Conservation (phyloP, 2,329 filamentous ascomycete genomes). For the Chlorencoelia australis region DNA sequence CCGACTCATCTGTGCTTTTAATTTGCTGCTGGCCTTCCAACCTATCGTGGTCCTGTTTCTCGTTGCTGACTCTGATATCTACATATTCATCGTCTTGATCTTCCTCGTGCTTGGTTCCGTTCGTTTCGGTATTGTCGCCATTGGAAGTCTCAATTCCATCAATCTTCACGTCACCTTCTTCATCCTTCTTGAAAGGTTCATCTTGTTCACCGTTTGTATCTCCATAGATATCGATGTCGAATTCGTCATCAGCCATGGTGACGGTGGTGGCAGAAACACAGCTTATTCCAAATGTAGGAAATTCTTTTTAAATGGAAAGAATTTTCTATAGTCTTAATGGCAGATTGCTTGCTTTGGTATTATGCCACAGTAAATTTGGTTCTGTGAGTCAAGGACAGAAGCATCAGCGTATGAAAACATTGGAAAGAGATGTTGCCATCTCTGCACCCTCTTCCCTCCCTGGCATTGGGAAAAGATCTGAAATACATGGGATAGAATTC, state of each 20-base stretch:
- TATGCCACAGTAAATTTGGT: slow-evolving; percentile 19
- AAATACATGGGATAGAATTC: slow-evolving; percentile 28
- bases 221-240: slow-evolving; percentile 64
- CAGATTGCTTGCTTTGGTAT: slow-evolving; percentile 15
- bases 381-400: slow-evolving; percentile 22
- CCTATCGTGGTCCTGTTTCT: slow-evolving; percentile 21
- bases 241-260: slow-evolving; percentile 58
- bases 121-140: slow-evolving; percentile 15
- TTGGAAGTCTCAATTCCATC: slow-evolving; percentile 24
- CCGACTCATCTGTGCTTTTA: slow-evolving; percentile 32
- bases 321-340: slow-evolving; percentile 21
- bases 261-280: slow-evolving; percentile 6
- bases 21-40: slow-evolving; percentile 32
- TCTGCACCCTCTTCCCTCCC: too few relatives aligned
- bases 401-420: slow-evolving; percentile 27
- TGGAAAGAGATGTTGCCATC: slow-evolving; percentile 1
- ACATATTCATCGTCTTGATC: slow-evolving; percentile 33
- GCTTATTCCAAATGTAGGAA: slow-evolving; percentile 11
- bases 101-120: slow-evolving; percentile 24
- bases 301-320: slow-evolving; percentile 10
- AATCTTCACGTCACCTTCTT: slow-evolving; percentile 29
- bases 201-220: slow-evolving; percentile 42
- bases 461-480: slow-evolving; percentile 13
- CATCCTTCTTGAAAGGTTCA: slow-evolving; percentile 28
- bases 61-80: slow-evolving; percentile 32